Percentiles rank a stretch among this genome's conserved stretches.
Conservation (phyloP, 139 green algal genomes). For the Coccomyxa sp. region DNA sequence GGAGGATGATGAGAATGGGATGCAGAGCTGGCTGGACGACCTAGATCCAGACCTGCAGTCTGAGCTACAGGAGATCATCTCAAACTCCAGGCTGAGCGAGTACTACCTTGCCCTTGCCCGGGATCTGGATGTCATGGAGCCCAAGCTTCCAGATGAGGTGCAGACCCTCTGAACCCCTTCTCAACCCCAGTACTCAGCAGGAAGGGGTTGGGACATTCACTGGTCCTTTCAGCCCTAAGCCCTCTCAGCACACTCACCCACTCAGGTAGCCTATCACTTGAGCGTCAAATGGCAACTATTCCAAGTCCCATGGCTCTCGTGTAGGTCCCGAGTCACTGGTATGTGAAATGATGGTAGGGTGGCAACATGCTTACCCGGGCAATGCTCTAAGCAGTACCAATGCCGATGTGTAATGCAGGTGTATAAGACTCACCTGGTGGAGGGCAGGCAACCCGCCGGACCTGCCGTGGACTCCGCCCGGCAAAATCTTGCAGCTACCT, state of each 20-base stretch:
- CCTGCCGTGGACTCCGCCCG: slow-evolving; percentile 82
- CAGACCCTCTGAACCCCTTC: too few relatives aligned
- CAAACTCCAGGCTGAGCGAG: slow-evolving; percentile 81
- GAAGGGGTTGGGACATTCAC: too few relatives aligned
- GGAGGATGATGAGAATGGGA: slow-evolving; percentile 77
- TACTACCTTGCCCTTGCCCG: slow-evolving; percentile 88
- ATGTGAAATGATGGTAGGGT: too few relatives aligned
- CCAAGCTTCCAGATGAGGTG: slow-evolving; percentile 60
- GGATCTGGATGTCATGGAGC: slow-evolving; percentile 97
- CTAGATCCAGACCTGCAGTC: slow-evolving; percentile 13
- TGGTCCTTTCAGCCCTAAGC: too few relatives aligned
- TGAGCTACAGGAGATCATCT: slow-evolving; percentile 56
- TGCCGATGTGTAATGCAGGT: slow-evolving; percentile 64
- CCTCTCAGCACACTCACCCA: too few relatives aligned
- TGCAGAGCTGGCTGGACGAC: background rate
- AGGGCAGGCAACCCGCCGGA: slow-evolving; percentile 60
- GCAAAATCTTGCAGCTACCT: slow-evolving; percentile 92
- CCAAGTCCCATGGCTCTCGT: too few relatives aligned
- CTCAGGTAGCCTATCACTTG: too few relatives aligned
- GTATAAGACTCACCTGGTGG: slow-evolving; percentile 94
- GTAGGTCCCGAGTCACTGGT: too few relatives aligned
- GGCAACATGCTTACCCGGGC: too few relatives aligned
- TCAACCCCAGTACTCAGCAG: too few relatives aligned
- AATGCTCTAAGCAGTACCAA: background rate
- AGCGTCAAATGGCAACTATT: too few relatives aligned